These are phyloP conservation scores for Astraeus odoratus DNA, from an alignment of 768 basidiomycete genomes.

Conservation along the genomic window DNA sequence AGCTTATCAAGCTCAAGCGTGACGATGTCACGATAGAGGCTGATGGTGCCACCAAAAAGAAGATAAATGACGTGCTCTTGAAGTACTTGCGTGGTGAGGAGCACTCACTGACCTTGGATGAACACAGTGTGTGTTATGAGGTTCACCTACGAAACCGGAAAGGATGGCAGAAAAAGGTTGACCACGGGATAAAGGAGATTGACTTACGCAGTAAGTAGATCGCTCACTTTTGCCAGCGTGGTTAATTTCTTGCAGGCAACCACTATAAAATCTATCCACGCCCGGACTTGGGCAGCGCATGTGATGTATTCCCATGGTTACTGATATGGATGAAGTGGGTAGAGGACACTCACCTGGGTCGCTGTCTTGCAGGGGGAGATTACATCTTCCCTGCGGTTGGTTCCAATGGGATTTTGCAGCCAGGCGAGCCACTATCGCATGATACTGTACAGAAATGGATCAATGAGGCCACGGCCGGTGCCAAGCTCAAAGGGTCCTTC, in stretches of 20 bases:
- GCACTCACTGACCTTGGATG: conserved; percentile 1
- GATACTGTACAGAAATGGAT: conserved; percentile 18
- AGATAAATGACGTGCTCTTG: conserved; percentile 1
- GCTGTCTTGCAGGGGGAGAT: conserved; percentile 9
- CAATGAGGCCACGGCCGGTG: conserved; percentile 8
- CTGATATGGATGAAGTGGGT: conserved; percentile 6
- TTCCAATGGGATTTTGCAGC: conserved; percentile 16
- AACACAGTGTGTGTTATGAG: conserved; percentile 14
- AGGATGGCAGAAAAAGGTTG: conserved; percentile 19
- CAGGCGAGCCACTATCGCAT: conserved; percentile 17
- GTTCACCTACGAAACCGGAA: conserved; percentile 17
- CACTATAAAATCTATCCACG: conserved; percentile 1
- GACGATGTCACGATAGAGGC: conserved; percentile 13
- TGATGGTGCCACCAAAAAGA: neutral
- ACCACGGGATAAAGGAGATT: conserved; percentile 18
- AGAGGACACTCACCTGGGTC: neutral
- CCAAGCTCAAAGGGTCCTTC: conserved; percentile 8
- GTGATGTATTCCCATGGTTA: neutral
- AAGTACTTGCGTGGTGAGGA: conserved; percentile 3
- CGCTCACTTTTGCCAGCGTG: too few relatives aligned
- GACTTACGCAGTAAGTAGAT: conserved; percentile 8
- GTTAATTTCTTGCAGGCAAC: neutral
- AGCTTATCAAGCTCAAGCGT: conserved; percentile 20
- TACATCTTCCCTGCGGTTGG: conserved; percentile 20
- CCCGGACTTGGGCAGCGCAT: neutral